These are phyloP conservation scores for Collybia sp. DNA, from an alignment of 768 basidiomycete genomes.

Conservation along the genomic window DNA sequence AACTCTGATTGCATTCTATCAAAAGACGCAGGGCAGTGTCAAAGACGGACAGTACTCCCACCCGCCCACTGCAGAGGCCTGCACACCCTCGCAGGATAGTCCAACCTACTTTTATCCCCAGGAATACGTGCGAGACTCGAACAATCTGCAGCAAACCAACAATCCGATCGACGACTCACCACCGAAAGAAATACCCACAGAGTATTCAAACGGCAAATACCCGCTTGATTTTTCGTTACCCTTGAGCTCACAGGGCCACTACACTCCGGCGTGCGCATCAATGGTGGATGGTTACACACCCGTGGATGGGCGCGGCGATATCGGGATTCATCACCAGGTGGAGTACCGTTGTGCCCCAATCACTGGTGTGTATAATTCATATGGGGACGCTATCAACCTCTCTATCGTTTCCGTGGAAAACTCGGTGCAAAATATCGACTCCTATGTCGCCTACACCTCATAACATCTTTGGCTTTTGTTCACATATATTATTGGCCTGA, in stretches of 20 bases:
- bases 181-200: too few species aligned
- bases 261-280: not conserved
- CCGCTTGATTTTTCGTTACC: slow-evolving; percentile 1
- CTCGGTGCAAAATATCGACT: slow-evolving; percentile 3
- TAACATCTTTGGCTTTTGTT: too few species aligned
- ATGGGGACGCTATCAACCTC: slow-evolving; percentile 5
- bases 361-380: slow-evolving; percentile 1
- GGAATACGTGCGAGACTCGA: slow-evolving; percentile 1
- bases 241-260: too few species aligned
- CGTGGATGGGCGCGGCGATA: slow-evolving; percentile 9
- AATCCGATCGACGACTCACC: not conserved
- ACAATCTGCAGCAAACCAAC: not conserved
- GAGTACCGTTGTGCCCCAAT: slow-evolving; percentile 5
- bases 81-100: not conserved
- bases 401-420: slow-evolving; percentile 5
- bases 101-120: slow-evolving; percentile 10
- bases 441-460: not conserved
- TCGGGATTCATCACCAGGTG: slow-evolving; percentile 9
- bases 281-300: slow-evolving; percentile 10
- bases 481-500: too few species aligned
- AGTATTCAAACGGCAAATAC: slow-evolving; percentile 4
- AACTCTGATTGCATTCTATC: not conserved
- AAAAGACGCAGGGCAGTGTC: not conserved
- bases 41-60: not conserved
- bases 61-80: not conserved